Base-by-base conservation (phyloP, 805 yeast genomes). In the Schwanniomyces pseudopolymorphus region DNA sequence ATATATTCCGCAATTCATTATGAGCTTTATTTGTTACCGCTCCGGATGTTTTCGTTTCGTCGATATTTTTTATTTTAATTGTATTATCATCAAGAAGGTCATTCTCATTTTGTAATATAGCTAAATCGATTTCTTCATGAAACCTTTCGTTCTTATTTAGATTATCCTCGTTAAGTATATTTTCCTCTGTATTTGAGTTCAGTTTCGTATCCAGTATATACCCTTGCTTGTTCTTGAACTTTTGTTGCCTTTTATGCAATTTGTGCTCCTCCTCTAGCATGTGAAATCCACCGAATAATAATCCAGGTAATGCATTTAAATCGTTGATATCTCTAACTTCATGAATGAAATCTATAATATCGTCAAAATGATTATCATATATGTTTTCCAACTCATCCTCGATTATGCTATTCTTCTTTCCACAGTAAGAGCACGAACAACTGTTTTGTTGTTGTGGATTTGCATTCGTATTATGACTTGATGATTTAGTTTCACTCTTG, bases 351-450 rank as follows among this genome's bases (percentile, higher is more conserved):
- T 65, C 69, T n/a, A 51, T 66, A 45, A 60, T 69, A 43, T 59
- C 80, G 33, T 79, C 82, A 51, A 83, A 84, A 56, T 84, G 82
- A 14, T 81, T 80, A 50, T 85, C 85, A 59, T 87, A 89, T 5
- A 88, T 77, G 45, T 78, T 79, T 55, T 84, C 89, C 57, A 90
- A 74, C 60, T 88, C 96, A 54, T 80, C 83, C 58, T 87, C 94
- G 51, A 89, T 78, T 13, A 88, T 81, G 42, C 72, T 65, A 56
- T 84, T 81, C 54, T 86, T 84, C 39, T 87, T 78, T 2, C 91
- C 92, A 67, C 97, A 91, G 16, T 81, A 81, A 3, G 83, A 70
- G 61, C 97, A 91, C 47, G 80, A 76, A 61, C 96, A 90, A 33
- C 53, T 52, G 9, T 42, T 35, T 25, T 49, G 39, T 21, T 39